phyloP scores from a whole-genome alignment of 192 early-diverging fungal genomes.

The Coemansia sp. region DNA sequence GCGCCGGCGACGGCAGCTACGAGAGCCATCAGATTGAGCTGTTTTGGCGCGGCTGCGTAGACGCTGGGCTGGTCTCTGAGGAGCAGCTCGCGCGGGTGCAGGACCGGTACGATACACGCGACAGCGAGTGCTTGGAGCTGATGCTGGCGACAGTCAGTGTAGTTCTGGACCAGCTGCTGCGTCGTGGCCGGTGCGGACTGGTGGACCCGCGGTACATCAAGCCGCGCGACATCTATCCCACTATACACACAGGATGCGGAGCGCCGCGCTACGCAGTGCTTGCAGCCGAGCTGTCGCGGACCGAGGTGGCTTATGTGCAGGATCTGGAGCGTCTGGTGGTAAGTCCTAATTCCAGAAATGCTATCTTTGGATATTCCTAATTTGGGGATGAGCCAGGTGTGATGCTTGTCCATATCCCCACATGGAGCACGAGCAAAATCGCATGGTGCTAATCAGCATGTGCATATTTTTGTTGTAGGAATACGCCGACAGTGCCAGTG shows the following conservation, averaged over 20 bases:
- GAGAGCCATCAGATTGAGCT: conserved; percentile 31
- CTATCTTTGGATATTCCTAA: too few species aligned
- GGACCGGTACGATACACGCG: not conserved
- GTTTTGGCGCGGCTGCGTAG: conserved; percentile 50
- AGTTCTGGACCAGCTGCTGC: conserved; percentile 39
- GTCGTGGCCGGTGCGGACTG: conserved; percentile 18
- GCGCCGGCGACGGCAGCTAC: conserved; percentile 13
- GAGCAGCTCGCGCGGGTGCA: not conserved
- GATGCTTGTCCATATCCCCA: not conserved
- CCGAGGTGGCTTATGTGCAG: conserved; percentile 52
- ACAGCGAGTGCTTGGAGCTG: conserved; percentile 27
- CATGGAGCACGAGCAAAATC: not conserved
- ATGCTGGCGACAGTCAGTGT: conserved; percentile 22
- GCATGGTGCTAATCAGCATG: not conserved
- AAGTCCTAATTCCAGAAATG: conserved; percentile 9
- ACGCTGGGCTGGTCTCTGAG: conserved; percentile 27
- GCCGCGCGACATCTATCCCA: conserved; percentile 44
- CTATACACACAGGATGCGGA: conserved; percentile 8
- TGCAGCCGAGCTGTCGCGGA: conserved; percentile 42
- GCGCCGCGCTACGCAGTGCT: conserved; percentile 29
- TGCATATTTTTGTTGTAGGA: conserved; percentile 7
- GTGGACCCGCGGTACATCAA: conserved; percentile 35
- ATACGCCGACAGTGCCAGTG: conserved; percentile 20
- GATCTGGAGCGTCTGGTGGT: conserved; percentile 46
- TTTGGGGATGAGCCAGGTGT: too few species aligned